Conservation (phyloP, 2,329 filamentous ascomycete species). For the Trichoderma afroharzianum region DNA sequence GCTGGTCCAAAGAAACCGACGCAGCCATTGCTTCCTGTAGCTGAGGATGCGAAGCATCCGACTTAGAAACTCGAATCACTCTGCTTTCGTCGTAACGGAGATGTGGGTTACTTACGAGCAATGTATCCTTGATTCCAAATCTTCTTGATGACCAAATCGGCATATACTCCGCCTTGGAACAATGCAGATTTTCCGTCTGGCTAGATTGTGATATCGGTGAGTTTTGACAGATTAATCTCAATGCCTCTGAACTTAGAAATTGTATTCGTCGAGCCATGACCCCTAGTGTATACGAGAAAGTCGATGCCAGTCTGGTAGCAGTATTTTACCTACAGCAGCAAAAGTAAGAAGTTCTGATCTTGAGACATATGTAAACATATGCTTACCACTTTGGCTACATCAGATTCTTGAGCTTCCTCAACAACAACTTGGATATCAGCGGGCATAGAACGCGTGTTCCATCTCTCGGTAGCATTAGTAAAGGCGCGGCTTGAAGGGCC, state of each 20-base stretch:
- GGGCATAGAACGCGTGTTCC: neutral
- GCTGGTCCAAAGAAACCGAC: conserved; percentile 30
- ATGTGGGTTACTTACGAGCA: neutral
- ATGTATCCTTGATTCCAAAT: neutral
- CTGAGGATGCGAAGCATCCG: neutral
- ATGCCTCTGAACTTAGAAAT: neutral
- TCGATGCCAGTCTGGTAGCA: neutral
- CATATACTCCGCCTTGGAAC: neutral
- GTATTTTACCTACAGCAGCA: neutral
- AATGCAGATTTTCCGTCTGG: neutral
- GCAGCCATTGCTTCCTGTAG: neutral
- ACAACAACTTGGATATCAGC: neutral
- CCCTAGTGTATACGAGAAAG: neutral
- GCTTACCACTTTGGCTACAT: neutral
- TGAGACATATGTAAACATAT: too few species aligned
- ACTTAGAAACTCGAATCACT: neutral
- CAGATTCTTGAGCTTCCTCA: neutral
- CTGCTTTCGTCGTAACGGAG: accelerated
- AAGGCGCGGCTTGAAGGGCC: neutral
- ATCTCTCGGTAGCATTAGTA: neutral
- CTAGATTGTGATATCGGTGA: neutral
- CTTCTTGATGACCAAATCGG: neutral
- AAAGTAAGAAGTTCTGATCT: neutral
- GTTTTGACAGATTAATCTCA: neutral
- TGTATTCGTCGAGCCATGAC: neutral